A percentile compares a stretch with the other conserved stretches of the same genome.
Conservation (phyloP, 306 rosid genomes). For the Canavalia ensiformis region DNA sequence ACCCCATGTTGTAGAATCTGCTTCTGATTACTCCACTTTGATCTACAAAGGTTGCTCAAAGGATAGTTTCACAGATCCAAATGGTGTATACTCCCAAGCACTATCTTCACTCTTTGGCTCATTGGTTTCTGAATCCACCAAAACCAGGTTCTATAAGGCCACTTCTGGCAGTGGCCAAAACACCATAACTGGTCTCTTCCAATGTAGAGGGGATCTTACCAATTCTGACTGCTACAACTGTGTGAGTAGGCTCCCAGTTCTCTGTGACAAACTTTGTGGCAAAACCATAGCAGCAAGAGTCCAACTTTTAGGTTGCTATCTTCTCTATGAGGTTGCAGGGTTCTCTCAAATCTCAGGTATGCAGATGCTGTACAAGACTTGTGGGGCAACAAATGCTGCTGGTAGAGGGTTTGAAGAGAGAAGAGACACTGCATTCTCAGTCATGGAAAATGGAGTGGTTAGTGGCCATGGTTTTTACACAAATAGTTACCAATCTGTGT, state of each 20-base stretch:
- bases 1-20: conserved; percentile 61
- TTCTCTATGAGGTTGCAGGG: conserved; percentile 80
- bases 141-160: conserved; percentile 77
- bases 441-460: conserved; percentile 80
- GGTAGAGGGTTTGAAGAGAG: conserved; percentile 87
- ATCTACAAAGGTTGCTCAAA: conserved; percentile 96
- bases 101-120: conserved; percentile 84
- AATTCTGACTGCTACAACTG: conserved; percentile 80
- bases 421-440: conserved; percentile 80
- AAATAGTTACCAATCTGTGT: conserved; percentile 71
- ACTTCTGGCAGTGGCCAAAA: conserved; percentile 72
- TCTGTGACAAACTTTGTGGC: conserved; percentile 76
- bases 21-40: conserved; percentile 65
- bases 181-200: conserved; percentile 79
- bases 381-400: conserved; percentile 72
- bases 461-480: conserved; percentile 87
- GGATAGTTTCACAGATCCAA: conserved; percentile 80
- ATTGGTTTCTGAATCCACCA: conserved; percentile 81
- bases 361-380: conserved; percentile 79
- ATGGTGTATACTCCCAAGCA: conserved; percentile 83
- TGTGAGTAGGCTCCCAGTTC: conserved; percentile 77
- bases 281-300: conserved; percentile 80
- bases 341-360: conserved; percentile 83
- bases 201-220: conserved; percentile 91
- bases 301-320: conserved; percentile 84